Percentiles rank a stretch among this genome's conserved stretches.
These are phyloP conservation scores for Trypanosoma avium DNA, from an alignment of 208 protist species.

Conservation along the genomic window DNA sequence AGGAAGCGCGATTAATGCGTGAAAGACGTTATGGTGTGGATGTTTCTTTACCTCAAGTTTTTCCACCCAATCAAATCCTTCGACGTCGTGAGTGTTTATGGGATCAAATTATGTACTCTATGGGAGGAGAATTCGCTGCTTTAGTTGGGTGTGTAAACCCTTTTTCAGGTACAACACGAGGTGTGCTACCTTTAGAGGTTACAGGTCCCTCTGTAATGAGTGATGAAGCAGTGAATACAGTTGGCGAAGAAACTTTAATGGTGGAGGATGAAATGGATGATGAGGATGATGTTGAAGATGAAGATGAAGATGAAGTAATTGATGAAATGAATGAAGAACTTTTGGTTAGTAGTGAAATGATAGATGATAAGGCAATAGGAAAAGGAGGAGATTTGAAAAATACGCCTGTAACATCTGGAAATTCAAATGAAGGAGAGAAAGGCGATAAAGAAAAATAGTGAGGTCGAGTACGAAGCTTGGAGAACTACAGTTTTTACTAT, in stretches of 20 bases:
- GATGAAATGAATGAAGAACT: background rate
- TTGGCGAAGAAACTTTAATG: conserved; percentile 8
- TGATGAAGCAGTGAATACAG: background rate
- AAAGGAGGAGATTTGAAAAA: background rate
- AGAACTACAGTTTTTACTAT: too few species aligned
- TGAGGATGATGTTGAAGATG: conserved; percentile 8
- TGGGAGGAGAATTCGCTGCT: conserved; percentile 72
- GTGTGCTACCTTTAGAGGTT: conserved; percentile 33
- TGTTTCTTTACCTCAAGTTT: conserved; percentile 65
- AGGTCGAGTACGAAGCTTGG: too few species aligned
- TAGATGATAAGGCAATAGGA: background rate
- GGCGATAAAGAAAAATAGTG: conserved; percentile 11
- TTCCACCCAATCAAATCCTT: conserved; percentile 73
- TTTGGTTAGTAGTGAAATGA: background rate
- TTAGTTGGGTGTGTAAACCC: conserved; percentile 81
- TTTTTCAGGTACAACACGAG: conserved; percentile 47
- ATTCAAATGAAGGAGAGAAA: background rate
- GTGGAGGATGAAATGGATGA: conserved; percentile 18
- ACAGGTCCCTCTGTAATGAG: conserved; percentile 20
- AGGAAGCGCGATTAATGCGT: conserved; percentile 38
- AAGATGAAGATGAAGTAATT: conserved; percentile 2
- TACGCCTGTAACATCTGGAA: background rate
- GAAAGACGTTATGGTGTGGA: conserved; percentile 60
- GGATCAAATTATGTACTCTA: conserved; percentile 84
- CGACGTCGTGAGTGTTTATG: conserved; percentile 78